Percentiles rank a stretch among this genome's conserved stretches.
Evolutionary conservation across 2,329 filamentous ascomycete genomes (phyloP).

Genomic region (Dothideomycetidae sp.): DNA sequence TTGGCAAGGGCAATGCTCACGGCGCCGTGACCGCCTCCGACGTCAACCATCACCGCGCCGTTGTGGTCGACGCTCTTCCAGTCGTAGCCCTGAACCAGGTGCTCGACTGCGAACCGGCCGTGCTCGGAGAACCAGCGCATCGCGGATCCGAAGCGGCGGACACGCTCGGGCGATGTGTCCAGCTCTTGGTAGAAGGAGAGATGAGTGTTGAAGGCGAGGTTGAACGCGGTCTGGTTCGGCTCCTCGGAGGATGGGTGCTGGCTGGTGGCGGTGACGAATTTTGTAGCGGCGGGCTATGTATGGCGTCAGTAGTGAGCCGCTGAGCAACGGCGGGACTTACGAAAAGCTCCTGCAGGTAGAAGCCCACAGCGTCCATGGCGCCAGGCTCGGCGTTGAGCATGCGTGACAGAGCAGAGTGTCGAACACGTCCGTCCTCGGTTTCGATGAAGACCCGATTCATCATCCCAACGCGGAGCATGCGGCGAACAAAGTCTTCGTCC

Average conservation of each 20-base stretch:
- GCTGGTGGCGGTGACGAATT: not conserved
- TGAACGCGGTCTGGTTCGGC: not conserved
- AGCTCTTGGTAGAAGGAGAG: not conserved
- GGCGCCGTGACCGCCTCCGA: slow-evolving; percentile 29
- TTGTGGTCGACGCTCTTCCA: slow-evolving; percentile 30
- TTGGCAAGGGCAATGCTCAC: slow-evolving; percentile 28
- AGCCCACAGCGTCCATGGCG: not conserved
- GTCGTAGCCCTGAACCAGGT: slow-evolving; percentile 42
- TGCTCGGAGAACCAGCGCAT: slow-evolving; percentile 1
- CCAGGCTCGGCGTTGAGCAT: not conserved
- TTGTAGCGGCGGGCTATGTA: not conserved
- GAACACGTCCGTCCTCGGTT: not conserved
- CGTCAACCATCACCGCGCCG: slow-evolving; percentile 41
- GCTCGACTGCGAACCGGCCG: slow-evolving; percentile 26
- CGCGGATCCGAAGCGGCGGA: not conserved
- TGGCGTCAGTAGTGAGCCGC: not conserved
- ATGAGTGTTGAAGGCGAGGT: not conserved
- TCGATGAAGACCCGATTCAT: not conserved
- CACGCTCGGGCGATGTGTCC: not conserved
- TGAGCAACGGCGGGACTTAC: not conserved
- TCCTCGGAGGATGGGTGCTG: not conserved
- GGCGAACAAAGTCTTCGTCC: not conserved
- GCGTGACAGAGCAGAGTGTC: not conserved
- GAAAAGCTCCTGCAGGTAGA: not conserved
- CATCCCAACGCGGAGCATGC: not conserved